Evolutionary conservation across 1,284 basidiomycete species (phyloP), one percentile per base, ranked within the genome.

Genomic region (Pseudozyma sp.): DNA sequence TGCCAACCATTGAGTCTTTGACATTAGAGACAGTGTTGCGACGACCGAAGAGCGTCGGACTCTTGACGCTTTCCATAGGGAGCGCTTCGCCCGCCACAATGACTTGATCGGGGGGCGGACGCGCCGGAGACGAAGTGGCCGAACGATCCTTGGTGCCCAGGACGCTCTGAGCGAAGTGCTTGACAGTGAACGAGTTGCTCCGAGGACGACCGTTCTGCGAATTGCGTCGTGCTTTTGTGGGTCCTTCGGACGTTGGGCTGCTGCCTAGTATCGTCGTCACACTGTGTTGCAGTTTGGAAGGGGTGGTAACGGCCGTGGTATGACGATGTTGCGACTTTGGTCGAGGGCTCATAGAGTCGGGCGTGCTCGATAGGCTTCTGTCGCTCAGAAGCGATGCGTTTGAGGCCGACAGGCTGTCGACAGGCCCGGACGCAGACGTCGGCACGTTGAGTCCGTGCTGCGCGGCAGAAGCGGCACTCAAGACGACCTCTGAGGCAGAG

Each of bases 121-220:
- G 49, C 24, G 31, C 31, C 7, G 55, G 53, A 4, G 67, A 52
- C 35, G 58, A 50, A 5, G 61, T 55, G 3, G 45, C 57, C 14
- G 44, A 24, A 0, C 42, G 68, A 52, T 74, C 66, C 37, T 74
- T 74, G 14, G 68, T 65, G 33, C 73, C 68, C 19, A 75, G 37
- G 9, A 75, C 62, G 39, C 50, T 75, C 40, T 71, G 68, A 9
- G 73, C 73, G 16, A 75, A 68, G 34, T 75, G 73, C 60, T 68
- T 77, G 48, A 75, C 57, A 5, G 73, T 71, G 4, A 75, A 54
- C 7, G 79, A 81, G 42, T 77, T 81, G 48, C 78, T 78, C 16
- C 79, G 75, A 29, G 68, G 64, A 7, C 75, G 67, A 33, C 66
- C 71, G n/a, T 35, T 45, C 8, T 62, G 62, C 50, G 66, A 42